A percentile compares a stretch with the other conserved stretches of the same genome.
phyloP scores from a whole-genome alignment of 1,284 basidiomycete species.

The Tylopilus sp. region DNA sequence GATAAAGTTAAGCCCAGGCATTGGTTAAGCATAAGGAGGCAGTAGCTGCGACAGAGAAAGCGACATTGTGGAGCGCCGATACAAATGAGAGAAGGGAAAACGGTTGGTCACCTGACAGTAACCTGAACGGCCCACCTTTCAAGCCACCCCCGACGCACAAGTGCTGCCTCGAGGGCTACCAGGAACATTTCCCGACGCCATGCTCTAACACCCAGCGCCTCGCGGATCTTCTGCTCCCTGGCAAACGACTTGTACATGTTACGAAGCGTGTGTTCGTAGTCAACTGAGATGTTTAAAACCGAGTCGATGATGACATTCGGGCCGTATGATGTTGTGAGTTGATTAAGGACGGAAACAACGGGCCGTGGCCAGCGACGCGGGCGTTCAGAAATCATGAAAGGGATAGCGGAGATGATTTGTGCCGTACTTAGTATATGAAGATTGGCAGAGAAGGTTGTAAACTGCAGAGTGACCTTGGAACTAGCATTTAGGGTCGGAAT shows the following conservation, averaged over 20 bases:
- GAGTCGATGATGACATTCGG: slow-evolving; percentile 38
- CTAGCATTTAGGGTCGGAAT: slow-evolving; percentile 10
- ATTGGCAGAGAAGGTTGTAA: slow-evolving; percentile 29
- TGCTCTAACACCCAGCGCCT: slow-evolving; percentile 33
- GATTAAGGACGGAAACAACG: slow-evolving; percentile 23
- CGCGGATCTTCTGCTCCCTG: slow-evolving; percentile 22
- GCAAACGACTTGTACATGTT: slow-evolving; percentile 31
- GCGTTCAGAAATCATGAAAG: slow-evolving; percentile 23
- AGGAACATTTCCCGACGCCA: slow-evolving; percentile 51
- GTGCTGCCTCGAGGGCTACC: slow-evolving; percentile 50
- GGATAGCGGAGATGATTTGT: slow-evolving; percentile 26
- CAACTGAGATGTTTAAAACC: slow-evolving; percentile 43
- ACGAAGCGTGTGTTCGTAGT: slow-evolving; percentile 31
- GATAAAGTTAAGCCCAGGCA: not conserved
- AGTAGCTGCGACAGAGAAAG: not conserved
- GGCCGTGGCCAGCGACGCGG: slow-evolving; percentile 21
- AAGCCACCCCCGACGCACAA: slow-evolving; percentile 40
- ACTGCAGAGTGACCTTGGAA: slow-evolving; percentile 21
- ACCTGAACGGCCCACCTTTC: slow-evolving; percentile 38
- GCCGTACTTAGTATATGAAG: slow-evolving; percentile 20
- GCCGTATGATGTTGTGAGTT: slow-evolving; percentile 27
- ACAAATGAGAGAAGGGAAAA: not conserved
- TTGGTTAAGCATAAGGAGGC: not conserved
- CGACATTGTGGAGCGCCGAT: not conserved
- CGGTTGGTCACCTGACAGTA: slow-evolving; percentile 10